Evolutionary conservation across 139 green algal genomes (phyloP).

Genomic region (Chlamydomonas urium): DNA sequence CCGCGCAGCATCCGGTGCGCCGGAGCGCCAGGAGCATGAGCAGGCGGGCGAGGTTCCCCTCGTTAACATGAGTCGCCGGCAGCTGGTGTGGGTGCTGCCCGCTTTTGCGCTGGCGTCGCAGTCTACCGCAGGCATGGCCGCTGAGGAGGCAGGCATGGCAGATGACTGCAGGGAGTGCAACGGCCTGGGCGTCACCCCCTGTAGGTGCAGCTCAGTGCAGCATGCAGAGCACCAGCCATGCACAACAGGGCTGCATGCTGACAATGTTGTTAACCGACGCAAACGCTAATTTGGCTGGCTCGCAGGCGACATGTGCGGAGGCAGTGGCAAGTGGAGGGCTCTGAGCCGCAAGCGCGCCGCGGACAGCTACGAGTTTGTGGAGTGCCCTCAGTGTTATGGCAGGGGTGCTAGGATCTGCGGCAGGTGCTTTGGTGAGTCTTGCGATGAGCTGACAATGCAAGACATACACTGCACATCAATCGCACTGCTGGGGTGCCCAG

Average conservation of each 20-base stretch:
- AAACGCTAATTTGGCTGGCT: no score
- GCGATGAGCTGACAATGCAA: no score
- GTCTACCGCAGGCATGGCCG: constrained; percentile 1
- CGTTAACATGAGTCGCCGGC: constrained; percentile 39
- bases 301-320: constrained; percentile 96
- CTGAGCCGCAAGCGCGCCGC: constrained; percentile 88
- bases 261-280: no score
- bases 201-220: no score
- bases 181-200: constrained; percentile 71
- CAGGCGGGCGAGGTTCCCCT: constrained; percentile 21
- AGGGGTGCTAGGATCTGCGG: constrained; percentile 86
- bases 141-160: neutral
- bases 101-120: neutral
- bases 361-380: constrained; percentile 96
- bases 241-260: no score
- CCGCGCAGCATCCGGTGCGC: no score
- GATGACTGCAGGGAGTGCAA: constrained; percentile 74
- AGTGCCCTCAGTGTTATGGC: constrained; percentile 96
- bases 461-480: no score
- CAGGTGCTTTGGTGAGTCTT: constrained; percentile 81
- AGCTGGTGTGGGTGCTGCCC: constrained; percentile 36
- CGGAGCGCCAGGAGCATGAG: constrained; percentile 1
- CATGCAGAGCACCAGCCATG: no score
- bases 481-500: no score
- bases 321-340: constrained; percentile 96